Evolutionary conservation across 495 filamentous ascomycete species (phyloP).

Genomic region (Penicillium verhagenii): DNA sequence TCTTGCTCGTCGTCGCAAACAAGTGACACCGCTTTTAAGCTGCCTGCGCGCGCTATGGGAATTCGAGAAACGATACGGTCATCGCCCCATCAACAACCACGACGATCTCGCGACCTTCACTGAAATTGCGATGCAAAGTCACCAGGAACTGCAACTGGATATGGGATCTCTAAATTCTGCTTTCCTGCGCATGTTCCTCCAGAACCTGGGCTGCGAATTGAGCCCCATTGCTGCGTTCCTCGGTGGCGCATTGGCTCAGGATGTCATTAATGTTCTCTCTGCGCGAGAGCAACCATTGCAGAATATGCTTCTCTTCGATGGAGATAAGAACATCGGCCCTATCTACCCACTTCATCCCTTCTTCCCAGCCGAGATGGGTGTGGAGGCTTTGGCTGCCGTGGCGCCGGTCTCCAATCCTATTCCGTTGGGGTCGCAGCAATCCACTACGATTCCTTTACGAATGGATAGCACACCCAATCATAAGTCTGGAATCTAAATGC

Average conservation of each 20-base stretch:
- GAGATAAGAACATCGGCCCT: conserved; percentile 69
- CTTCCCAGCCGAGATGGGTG: conserved; percentile 42
- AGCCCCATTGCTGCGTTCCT: conserved; percentile 86
- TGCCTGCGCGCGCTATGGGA: conserved; percentile 84
- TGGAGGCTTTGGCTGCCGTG: conserved; percentile 29
- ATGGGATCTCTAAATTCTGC: conserved; percentile 70
- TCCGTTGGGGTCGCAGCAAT: conserved; percentile 1
- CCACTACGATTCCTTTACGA: not conserved
- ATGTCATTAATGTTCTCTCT: conserved; percentile 94
- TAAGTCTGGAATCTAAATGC: not conserved
- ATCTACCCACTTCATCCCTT: conserved; percentile 81
- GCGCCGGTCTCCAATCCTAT: conserved; percentile 34
- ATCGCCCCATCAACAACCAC: conserved; percentile 54
- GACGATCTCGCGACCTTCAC: conserved; percentile 72
- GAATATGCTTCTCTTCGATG: conserved; percentile 91
- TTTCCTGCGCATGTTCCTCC: conserved; percentile 77
- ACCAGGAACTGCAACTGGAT: conserved; percentile 75
- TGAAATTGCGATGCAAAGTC: conserved; percentile 67
- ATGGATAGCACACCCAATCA: not conserved
- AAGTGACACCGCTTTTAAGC: conserved; percentile 76
- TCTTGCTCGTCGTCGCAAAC: conserved; percentile 63
- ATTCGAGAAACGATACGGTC: conserved; percentile 56
- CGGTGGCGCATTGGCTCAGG: conserved; percentile 87
- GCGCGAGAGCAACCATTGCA: conserved; percentile 89
- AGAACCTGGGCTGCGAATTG: conserved; percentile 78